Evolutionary conservation across 2,329 filamentous ascomycete genomes (phyloP).

Genomic region (Exophiala sp.): DNA sequence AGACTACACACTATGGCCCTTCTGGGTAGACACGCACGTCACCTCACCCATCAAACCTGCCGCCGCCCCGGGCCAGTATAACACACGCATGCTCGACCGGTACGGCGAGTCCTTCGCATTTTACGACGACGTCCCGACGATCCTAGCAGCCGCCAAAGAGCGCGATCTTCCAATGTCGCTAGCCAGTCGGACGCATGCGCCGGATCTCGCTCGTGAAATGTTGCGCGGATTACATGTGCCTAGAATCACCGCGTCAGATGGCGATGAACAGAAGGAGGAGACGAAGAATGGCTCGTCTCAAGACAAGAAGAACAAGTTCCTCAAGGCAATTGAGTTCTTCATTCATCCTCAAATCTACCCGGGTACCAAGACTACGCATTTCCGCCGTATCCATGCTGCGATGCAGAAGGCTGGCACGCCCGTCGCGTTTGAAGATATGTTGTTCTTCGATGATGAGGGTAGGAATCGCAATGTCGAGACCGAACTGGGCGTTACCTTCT

Average conservation of each 20-base stretch:
- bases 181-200: slow-evolving; percentile 74
- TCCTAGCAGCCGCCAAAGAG: slow-evolving; percentile 57
- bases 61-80: slow-evolving; percentile 34
- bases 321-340: slow-evolving; percentile 48
- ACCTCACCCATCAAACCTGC: slow-evolving; percentile 63
- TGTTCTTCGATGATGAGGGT: slow-evolving; percentile 93
- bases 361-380: slow-evolving; percentile 77
- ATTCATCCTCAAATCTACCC: slow-evolving; percentile 61
- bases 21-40: slow-evolving; percentile 95
- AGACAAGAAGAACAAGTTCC: slow-evolving; percentile 59
- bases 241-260: slow-evolving; percentile 27
- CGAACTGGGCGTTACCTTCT: slow-evolving; percentile 74
- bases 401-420: slow-evolving; percentile 34
- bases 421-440: slow-evolving; percentile 71
- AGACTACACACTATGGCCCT: slow-evolving; percentile 98
- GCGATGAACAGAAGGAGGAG: slow-evolving; percentile 30
- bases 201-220: slow-evolving; percentile 73
- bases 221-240: slow-evolving; percentile 65
- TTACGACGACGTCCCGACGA: slow-evolving; percentile 62
- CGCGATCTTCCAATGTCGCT: slow-evolving; percentile 58
- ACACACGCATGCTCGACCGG: slow-evolving; percentile 30
- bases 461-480: slow-evolving; percentile 75
- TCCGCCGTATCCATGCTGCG: slow-evolving; percentile 61
- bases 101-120: slow-evolving; percentile 64
- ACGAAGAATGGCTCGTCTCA: slow-evolving; percentile 28